These are phyloP conservation scores for Globisporangium okanoganense DNA, from an alignment of 352 stramenopile species.

Conservation along the genomic window DNA sequence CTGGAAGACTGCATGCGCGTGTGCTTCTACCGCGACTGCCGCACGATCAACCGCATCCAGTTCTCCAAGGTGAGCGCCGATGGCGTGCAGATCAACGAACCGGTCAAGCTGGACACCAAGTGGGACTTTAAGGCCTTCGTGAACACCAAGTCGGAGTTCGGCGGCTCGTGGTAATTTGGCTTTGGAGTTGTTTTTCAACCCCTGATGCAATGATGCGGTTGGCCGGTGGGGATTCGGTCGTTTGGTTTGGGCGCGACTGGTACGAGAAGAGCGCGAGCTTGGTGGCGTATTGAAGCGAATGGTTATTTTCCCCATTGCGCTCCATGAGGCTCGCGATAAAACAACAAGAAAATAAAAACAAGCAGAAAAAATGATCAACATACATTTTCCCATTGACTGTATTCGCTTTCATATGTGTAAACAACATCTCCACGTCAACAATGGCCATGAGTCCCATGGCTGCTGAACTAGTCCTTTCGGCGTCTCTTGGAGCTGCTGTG, in stretches of 20 bases:
- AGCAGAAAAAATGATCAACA: constrained; percentile 4
- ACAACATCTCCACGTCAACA: background rate
- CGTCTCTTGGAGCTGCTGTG: constrained; percentile 29
- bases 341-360: constrained; percentile 5
- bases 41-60: constrained; percentile 97
- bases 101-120: constrained; percentile 94
- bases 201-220: background rate
- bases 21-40: constrained; percentile 98
- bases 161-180: constrained; percentile 80
- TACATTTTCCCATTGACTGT: background rate
- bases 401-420: background rate
- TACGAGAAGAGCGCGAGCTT: background rate
- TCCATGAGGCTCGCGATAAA: background rate
- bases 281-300: background rate
- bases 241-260: background rate
- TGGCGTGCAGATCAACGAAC: constrained; percentile 90
- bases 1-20: constrained; percentile 98
- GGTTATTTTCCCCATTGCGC: background rate
- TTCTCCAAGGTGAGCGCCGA: constrained; percentile 93
- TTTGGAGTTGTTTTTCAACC: background rate
- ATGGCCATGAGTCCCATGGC: background rate
- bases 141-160: constrained; percentile 86
- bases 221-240: background rate
- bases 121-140: constrained; percentile 90
- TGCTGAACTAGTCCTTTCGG: constrained; percentile 28